These are phyloP conservation scores for Penicillium italicum DNA, from an alignment of 2,329 filamentous ascomycete species.

Conservation along the genomic window DNA sequence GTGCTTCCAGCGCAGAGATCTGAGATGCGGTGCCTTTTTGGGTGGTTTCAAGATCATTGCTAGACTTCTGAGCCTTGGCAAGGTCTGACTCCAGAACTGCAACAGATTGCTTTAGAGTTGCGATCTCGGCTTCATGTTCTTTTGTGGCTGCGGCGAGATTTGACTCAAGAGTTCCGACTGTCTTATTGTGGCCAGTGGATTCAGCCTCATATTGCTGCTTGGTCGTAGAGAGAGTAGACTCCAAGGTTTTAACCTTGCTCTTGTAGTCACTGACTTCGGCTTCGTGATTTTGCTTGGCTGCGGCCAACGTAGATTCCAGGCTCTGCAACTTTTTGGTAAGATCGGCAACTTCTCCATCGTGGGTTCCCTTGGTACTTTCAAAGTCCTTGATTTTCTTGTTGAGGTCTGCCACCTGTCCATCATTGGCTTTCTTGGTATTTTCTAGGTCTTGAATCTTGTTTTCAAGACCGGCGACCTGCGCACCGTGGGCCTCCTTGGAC, in stretches of 20 bases:
- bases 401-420: slow-evolving; percentile 58
- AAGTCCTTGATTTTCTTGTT: slow-evolving; percentile 57
- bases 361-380: slow-evolving; percentile 56
- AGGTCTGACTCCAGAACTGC: slow-evolving; percentile 53
- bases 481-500: slow-evolving; percentile 58
- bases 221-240: slow-evolving; percentile 48
- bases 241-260: slow-evolving; percentile 56
- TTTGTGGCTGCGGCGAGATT: slow-evolving; percentile 36
- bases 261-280: slow-evolving; percentile 59
- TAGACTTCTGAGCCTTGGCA: slow-evolving; percentile 48
- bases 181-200: slow-evolving; percentile 56
- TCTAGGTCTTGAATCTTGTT: slow-evolving; percentile 56
- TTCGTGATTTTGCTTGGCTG: slow-evolving; percentile 43
- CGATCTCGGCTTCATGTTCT: slow-evolving; percentile 58
- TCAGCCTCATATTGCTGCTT: slow-evolving; percentile 61
- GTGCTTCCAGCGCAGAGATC: slow-evolving; percentile 46
- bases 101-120: slow-evolving; percentile 57
- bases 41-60: slow-evolving; percentile 57
- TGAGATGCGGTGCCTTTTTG: slow-evolving; percentile 51
- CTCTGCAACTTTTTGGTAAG: slow-evolving; percentile 59
- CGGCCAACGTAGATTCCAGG: slow-evolving; percentile 44
- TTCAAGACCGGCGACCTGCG: slow-evolving; percentile 29
- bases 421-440: slow-evolving; percentile 47
- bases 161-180: slow-evolving; percentile 55
- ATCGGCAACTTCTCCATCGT: slow-evolving; percentile 59